These are phyloP conservation scores for Candida vartiovaarae DNA, from an alignment of 805 yeast genomes.

Conservation along the genomic window DNA sequence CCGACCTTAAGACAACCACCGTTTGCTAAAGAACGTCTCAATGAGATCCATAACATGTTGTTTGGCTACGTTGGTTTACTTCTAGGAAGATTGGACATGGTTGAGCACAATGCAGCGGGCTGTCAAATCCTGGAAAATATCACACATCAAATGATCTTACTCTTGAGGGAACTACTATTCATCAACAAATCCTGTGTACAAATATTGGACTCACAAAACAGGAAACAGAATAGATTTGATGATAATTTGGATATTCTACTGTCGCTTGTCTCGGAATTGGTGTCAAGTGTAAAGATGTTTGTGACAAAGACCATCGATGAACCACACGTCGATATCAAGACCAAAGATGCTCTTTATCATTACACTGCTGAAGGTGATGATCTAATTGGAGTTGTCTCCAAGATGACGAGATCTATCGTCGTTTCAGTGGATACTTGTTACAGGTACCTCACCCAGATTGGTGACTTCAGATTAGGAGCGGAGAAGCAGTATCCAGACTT, in stretches of 20 bases:
- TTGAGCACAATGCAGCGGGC: conserved; percentile 66
- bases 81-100: conserved; percentile 70
- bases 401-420: conserved; percentile 50
- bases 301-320: conserved; percentile 49
- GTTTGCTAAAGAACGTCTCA: conserved; percentile 50
- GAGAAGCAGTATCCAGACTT: conserved; percentile 67
- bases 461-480: conserved; percentile 54
- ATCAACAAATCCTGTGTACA: conserved; percentile 45
- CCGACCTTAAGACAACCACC: conserved; percentile 51
- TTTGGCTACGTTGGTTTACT: conserved; percentile 58
- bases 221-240: conserved; percentile 22
- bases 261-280: conserved; percentile 57
- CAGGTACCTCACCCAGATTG: conserved; percentile 46
- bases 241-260: conserved; percentile 49
- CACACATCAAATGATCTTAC: conserved; percentile 59
- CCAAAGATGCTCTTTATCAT: conserved; percentile 32
- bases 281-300: conserved; percentile 53
- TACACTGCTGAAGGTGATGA: conserved; percentile 64
- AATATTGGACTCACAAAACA: conserved; percentile 24
- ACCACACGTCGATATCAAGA: conserved; percentile 12
- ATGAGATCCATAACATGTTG: conserved; percentile 55
- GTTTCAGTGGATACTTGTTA: conserved; percentile 43
- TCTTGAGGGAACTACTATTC: conserved; percentile 56
- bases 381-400: conserved; percentile 51
- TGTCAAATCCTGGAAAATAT: conserved; percentile 60